Conservation (phyloP, 2,329 filamentous ascomycete species). For the Scolecobasidium constrictum region DNA sequence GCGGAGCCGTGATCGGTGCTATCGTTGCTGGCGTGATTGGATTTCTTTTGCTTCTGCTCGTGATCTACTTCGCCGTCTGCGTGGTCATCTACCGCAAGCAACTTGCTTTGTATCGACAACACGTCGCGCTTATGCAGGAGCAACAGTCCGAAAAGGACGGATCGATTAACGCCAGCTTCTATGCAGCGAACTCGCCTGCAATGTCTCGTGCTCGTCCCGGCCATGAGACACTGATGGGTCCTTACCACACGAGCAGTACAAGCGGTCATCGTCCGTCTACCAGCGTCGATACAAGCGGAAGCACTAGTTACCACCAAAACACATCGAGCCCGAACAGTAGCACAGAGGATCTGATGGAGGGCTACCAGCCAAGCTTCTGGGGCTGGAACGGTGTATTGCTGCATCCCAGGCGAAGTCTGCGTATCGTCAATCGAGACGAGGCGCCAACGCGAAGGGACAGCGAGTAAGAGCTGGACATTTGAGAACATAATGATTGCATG, state of each 20-base stretch:
- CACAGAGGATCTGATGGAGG: slow-evolving; percentile 47
- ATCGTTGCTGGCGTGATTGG: slow-evolving; percentile 52
- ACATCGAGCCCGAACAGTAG: slow-evolving; percentile 36
- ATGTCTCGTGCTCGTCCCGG: slow-evolving; percentile 1
- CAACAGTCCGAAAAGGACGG: slow-evolving; percentile 27
- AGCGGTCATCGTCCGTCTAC: slow-evolving; percentile 1
- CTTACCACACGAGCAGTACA: too few relatives aligned
- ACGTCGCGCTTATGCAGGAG: slow-evolving; percentile 55
- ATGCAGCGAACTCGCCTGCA: slow-evolving; percentile 11
- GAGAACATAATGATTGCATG: neutral
- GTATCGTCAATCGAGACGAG: slow-evolving; percentile 51
- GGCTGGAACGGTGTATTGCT: slow-evolving; percentile 47
- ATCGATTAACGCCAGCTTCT: slow-evolving; percentile 17
- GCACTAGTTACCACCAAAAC: slow-evolving; percentile 12
- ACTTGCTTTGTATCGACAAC: slow-evolving; percentile 57
- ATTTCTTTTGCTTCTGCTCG: slow-evolving; percentile 50
- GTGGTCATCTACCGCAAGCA: slow-evolving; percentile 64
- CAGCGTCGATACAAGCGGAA: slow-evolving; percentile 13
- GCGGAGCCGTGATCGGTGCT: slow-evolving; percentile 38
- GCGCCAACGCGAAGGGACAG: neutral
- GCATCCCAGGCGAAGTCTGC: slow-evolving; percentile 55
- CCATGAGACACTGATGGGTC: slow-evolving; percentile 7
- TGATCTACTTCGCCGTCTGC: slow-evolving; percentile 59
- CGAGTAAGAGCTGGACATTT: neutral
- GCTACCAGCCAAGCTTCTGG: slow-evolving; percentile 55